Base-by-base conservation (phyloP, 2,329 filamentous ascomycete genomes). In the Penicillium sp. region DNA sequence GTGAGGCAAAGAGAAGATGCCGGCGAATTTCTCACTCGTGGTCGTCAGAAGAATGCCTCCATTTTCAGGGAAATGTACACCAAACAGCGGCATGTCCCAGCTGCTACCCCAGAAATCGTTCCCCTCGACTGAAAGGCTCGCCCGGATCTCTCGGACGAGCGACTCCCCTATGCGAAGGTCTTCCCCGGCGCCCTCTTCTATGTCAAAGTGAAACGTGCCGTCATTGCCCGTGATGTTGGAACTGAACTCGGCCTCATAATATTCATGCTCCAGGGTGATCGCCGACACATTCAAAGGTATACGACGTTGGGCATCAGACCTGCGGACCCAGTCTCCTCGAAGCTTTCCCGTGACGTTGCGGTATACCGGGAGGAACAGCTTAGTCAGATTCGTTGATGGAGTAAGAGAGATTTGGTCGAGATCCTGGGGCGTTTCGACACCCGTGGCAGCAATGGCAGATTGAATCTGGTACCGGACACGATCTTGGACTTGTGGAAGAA, bases 11-110 rank as follows among this genome's bases (percentile, higher is more conserved):
- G 84, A 86, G 66, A 95, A 95, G 47, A 97, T 84, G 38, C 93
- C 90, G n/a, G 85, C 82, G 62, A 93, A 93, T 73, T 95, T 96
- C 63, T 95, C 87, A 67, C 90, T 96, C 41, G 90, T 91, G 0
- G 91, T 96, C 1, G 86, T 88, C 64, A 97, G 73, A 33, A 97
- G 73, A 43, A 93, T 81, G 11, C 83, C 80, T 1, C 93, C 93
- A 53, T 86, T 81, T n/a, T 80, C 78, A 34, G 86, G 83, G 76
- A 90, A 94, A 71, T 97, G 91, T 4, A 94, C 79, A 3, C 93
- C 93, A 67, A 89, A 84, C 43, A 95, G 71, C 44, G 81, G 78
- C 71, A 94, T 82, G 57, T 90, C 85, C 83, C 86, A 90, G 56
- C 82, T 86, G 62, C 84, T 84, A 4, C 86, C 85, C 51, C 80